Percentiles rank a stretch among this genome's conserved stretches.
Evolutionary conservation across 345 rosid species (phyloP).

Genomic region (Eucalyptus microcorys): DNA sequence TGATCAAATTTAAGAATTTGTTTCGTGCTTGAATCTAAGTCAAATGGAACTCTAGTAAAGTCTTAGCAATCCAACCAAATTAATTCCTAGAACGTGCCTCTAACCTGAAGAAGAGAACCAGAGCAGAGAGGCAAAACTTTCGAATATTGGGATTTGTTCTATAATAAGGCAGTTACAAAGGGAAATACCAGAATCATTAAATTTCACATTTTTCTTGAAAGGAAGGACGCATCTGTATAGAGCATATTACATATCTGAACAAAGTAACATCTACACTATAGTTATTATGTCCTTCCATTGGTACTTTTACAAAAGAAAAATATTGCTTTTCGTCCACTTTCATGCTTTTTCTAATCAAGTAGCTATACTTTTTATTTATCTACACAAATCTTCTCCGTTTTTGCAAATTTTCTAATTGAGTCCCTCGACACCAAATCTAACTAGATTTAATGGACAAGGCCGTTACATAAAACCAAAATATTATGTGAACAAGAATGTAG

Average conservation of each 20-base stretch:
- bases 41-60: neutral
- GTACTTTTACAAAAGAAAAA: neutral
- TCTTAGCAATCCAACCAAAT: neutral
- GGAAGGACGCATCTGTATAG: neutral
- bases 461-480: too few species aligned
- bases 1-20: neutral
- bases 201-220: neutral
- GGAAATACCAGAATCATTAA: neutral
- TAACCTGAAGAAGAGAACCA: neutral
- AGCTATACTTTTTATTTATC: neutral
- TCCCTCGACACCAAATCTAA: neutral
- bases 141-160: neutral
- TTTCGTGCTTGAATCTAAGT: neutral
- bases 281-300: neutral
- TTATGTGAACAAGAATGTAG: neutral
- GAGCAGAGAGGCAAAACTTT: neutral
- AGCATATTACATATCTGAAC: neutral
- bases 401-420: accelerated
- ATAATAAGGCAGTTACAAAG: neutral
- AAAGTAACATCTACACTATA: neutral
- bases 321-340: neutral
- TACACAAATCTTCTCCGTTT: neutral
- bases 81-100: neutral
- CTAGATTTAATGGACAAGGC: neutral
- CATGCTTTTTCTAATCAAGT: neutral